Base-by-base conservation (phyloP, 305 asterid species). In the Solanum hybrid region DNA sequence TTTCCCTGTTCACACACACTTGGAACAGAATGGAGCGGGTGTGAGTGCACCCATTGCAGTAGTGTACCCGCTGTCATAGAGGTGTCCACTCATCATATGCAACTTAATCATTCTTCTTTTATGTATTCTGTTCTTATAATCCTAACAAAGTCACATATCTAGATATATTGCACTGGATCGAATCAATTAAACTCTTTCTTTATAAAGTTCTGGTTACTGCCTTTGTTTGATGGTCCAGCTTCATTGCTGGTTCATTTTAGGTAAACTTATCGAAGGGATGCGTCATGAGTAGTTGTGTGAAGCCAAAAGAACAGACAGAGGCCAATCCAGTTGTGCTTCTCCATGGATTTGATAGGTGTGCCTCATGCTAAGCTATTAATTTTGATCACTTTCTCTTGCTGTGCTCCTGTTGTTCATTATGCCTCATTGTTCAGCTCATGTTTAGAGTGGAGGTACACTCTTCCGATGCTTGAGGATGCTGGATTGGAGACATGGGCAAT, bases 331-430 rank as follows among this genome's bases (percentile, higher is more conserved):
- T 97, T 71, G 97, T 96, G 90, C 98, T 97, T 91, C 98, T 97
- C 89, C 99, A 96, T 90, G 98, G 99, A 64, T 97, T 97, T 88
- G 99, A 97, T 92, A 97, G 99, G 99, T 96, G 88, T 40, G 90
- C 85, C 17, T 89, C 85, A 72, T 76, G 51, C 87, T 29, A 91
- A 85, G 72, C 89, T 42, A 27, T 38, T 82, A 42, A 51, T 89
- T 87, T 78, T 88, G 89, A 64, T 82, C 88, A 35, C 17, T 60
- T 87, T 69, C 29, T 79, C 87, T 90, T 88, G 86, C 51, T 37
- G 60, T 82, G 60, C 88, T 89, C 92, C 89, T 88, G 80, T 90
- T 88, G 93, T 93, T 95, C 93, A 92, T 91, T 90, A 77, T 93
- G 91, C 94, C 92, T 93, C 93, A 93, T 93, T 92, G 89, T 90